These are phyloP conservation scores for Hymenoscyphus fraxineus DNA, from an alignment of 2,329 filamentous ascomycete species.

Conservation along the genomic window DNA sequence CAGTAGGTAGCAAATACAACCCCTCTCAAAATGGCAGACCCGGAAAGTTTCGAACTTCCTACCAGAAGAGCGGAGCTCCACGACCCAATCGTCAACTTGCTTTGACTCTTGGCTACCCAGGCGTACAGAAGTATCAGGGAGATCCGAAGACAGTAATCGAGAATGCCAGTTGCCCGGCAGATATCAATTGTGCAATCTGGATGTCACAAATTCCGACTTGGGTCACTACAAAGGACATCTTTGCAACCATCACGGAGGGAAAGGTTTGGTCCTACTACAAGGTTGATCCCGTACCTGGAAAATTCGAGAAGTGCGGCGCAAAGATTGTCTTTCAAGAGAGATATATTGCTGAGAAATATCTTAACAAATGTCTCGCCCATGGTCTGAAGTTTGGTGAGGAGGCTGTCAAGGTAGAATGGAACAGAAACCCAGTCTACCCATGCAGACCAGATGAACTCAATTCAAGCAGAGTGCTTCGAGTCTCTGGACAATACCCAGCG, in stretches of 20 bases:
- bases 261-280: constrained; percentile 16
- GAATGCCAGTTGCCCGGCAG: background rate
- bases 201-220: background rate
- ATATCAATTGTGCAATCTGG: background rate
- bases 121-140: background rate
- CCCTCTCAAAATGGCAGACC: background rate
- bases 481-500: background rate
- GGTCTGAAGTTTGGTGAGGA: background rate
- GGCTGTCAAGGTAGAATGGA: background rate
- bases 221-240: background rate
- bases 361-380: background rate
- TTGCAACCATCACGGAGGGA: constrained; percentile 12
- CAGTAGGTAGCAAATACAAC: background rate
- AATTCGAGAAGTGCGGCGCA: constrained; percentile 3
- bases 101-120: background rate
- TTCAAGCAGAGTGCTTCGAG: background rate
- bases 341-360: constrained; percentile 12
- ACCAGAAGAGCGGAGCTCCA: background rate
- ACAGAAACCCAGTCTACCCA: background rate
- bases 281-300: background rate
- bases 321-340: constrained; percentile 16
- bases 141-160: background rate
- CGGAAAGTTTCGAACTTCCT: background rate
- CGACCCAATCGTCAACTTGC: background rate
- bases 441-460: background rate